phyloP scores from a whole-genome alignment of 1,139 yeast species.

The Saccharomycopsis crataegensis region DNA sequence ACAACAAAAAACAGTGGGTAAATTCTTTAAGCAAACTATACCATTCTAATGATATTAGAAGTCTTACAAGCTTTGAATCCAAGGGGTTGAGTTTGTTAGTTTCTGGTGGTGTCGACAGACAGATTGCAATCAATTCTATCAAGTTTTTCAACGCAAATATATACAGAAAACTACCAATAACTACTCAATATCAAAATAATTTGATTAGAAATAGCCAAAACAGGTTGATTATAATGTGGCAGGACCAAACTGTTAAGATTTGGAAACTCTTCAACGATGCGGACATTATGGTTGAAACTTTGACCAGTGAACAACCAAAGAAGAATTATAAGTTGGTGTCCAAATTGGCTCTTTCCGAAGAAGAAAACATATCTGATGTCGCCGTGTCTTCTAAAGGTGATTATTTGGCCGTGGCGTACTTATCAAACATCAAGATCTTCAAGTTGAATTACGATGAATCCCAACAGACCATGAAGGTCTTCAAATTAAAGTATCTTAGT shows the following conservation, averaged over 20 bases:
- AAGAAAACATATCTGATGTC: slow-evolving; percentile 71
- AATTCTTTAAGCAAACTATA: slow-evolving; percentile 68
- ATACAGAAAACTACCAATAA: slow-evolving; percentile 61
- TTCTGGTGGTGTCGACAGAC: slow-evolving; percentile 87
- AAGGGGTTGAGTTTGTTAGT: slow-evolving; percentile 63
- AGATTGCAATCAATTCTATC: slow-evolving; percentile 65
- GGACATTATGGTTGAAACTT: background rate
- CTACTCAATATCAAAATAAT: slow-evolving; percentile 53
- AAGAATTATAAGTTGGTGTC: slow-evolving; percentile 46
- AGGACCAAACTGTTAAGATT: slow-evolving; percentile 71
- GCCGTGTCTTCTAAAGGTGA: slow-evolving; percentile 61
- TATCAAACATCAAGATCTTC: slow-evolving; percentile 63
- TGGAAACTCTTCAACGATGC: slow-evolving; percentile 51
- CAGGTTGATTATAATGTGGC: slow-evolving; percentile 66
- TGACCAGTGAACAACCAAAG: slow-evolving; percentile 23
- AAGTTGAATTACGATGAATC: slow-evolving; percentile 36
- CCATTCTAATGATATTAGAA: slow-evolving; percentile 85
- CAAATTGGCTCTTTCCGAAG: slow-evolving; percentile 63
- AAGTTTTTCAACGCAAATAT: slow-evolving; percentile 63
- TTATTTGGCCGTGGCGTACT: slow-evolving; percentile 64
- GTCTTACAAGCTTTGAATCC: slow-evolving; percentile 65
- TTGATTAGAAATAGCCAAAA: slow-evolving; percentile 42
- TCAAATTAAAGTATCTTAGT: slow-evolving; percentile 36
- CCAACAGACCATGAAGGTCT: slow-evolving; percentile 38
- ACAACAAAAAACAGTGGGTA: slow-evolving; percentile 60